Conservation (phyloP, 1,139 yeast genomes). For the Yamadazyma buinensis region DNA sequence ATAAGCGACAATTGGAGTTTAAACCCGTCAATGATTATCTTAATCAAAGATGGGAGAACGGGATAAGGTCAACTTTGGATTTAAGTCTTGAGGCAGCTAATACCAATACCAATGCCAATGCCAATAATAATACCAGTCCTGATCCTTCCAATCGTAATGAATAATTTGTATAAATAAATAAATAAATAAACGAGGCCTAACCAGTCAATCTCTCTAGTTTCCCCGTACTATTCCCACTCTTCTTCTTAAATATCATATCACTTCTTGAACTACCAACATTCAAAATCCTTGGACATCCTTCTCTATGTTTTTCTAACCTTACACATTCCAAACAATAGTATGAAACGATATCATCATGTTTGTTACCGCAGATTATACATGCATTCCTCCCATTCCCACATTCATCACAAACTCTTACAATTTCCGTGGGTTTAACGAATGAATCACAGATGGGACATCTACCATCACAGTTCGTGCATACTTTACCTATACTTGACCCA, state of each 20-base stretch:
- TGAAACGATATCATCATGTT: slow-evolving; percentile 53
- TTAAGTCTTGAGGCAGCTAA: slow-evolving; percentile 28
- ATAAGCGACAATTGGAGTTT: slow-evolving; percentile 33
- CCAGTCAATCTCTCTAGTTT: slow-evolving; percentile 10
- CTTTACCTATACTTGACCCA: slow-evolving; percentile 64
- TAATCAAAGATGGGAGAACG: slow-evolving; percentile 37
- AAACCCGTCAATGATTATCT: slow-evolving; percentile 35
- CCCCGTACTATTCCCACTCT: slow-evolving; percentile 5
- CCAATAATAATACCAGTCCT: no score
- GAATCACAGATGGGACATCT: slow-evolving; percentile 91
- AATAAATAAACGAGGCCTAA: no score
- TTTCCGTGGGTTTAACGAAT: slow-evolving; percentile 68
- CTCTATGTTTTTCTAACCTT: slow-evolving; percentile 71
- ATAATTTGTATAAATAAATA: no score
- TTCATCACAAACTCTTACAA: slow-evolving; percentile 77
- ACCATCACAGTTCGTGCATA: slow-evolving; percentile 89
- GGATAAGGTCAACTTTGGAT: slow-evolving; percentile 35
- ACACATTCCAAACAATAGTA: slow-evolving; percentile 89
- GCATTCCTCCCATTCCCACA: slow-evolving; percentile 72
- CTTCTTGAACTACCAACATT: slow-evolving; percentile 75
- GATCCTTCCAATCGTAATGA: no score
- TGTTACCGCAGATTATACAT: slow-evolving; percentile 73
- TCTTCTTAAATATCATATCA: slow-evolving; percentile 63
- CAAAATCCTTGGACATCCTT: slow-evolving; percentile 87
- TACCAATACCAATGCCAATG: no score